phyloP scores from a whole-genome alignment of 768 basidiomycete genomes.

The Collybiopsis luxurians region DNA sequence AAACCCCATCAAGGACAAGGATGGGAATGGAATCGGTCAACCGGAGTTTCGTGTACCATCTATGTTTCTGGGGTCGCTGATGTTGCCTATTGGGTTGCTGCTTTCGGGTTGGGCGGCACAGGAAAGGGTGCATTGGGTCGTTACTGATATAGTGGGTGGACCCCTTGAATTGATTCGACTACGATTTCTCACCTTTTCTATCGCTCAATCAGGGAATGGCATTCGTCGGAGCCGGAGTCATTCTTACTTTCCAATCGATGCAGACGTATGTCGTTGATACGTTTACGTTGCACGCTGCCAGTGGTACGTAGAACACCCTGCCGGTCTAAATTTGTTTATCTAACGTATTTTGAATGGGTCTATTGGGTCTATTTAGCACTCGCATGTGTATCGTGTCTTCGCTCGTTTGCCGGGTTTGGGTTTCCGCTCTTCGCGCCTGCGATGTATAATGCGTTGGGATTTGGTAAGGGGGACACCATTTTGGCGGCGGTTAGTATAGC shows the following conservation, averaged over 20 bases:
- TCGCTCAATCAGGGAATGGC: constrained; percentile 37
- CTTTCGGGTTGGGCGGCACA: constrained; percentile 71
- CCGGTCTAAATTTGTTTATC: too few relatives aligned
- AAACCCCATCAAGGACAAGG: constrained; percentile 23
- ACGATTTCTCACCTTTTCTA: not conserved
- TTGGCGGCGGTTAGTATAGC: constrained; percentile 56
- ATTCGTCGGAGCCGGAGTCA: constrained; percentile 55
- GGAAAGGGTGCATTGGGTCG: constrained; percentile 62
- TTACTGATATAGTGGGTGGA: constrained; percentile 47
- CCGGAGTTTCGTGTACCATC: constrained; percentile 54
- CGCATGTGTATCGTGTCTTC: constrained; percentile 56
- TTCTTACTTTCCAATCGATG: constrained; percentile 58
- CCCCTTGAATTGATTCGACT: too few relatives aligned
- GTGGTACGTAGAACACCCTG: constrained; percentile 37
- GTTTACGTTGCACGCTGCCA: constrained; percentile 66
- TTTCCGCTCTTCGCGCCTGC: constrained; percentile 76
- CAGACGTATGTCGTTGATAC: constrained; percentile 69
- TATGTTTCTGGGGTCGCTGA: constrained; percentile 54
- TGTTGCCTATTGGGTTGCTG: constrained; percentile 66
- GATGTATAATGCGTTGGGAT: constrained; percentile 65
- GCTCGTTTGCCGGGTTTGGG: constrained; percentile 67
- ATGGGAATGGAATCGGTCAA: constrained; percentile 32
- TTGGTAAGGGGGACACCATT: constrained; percentile 67
- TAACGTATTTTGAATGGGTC: too few relatives aligned
- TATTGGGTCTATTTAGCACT: not conserved